Conservation (phyloP, 176 grass and related monocot genomes). For the Ampelocalamus luodianensis region DNA sequence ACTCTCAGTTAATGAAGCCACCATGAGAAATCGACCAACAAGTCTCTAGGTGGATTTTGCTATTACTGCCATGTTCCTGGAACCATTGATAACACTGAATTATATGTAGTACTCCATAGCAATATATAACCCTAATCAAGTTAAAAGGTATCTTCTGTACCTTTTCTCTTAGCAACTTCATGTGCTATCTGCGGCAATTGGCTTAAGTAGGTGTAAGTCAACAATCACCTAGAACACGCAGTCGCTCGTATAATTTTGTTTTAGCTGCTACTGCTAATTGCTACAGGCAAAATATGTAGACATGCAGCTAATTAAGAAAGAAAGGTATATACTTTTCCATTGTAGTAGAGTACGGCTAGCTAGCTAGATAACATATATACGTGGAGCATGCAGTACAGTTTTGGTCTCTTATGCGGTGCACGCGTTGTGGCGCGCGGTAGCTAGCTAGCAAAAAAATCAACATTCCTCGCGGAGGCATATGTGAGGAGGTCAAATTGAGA, state of each 20-base stretch:
- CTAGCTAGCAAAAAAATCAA: slow-evolving; percentile 43
- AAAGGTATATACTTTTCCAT: not conserved
- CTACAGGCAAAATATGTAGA: not conserved
- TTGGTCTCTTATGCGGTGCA: slow-evolving; percentile 33
- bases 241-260: not conserved
- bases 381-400: slow-evolving; percentile 10
- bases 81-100: not conserved
- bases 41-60: not conserved
- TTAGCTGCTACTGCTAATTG: not conserved
- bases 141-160: not conserved
- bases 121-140: not conserved
- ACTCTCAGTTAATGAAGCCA: not conserved
- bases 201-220: not conserved
- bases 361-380: not conserved
- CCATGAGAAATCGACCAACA: not conserved
- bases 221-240: not conserved
- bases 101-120: too few species aligned
- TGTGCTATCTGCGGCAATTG: not conserved
- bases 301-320: not conserved
- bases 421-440: not conserved
- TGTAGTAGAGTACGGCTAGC: not conserved
- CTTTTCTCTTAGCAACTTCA: not conserved
- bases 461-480: slow-evolving; percentile 31
- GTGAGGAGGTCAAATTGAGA: slow-evolving; percentile 39
- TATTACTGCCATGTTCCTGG: not conserved